Conservation (phyloP, 768 basidiomycete genomes). For the Psilocybe azurescens region DNA sequence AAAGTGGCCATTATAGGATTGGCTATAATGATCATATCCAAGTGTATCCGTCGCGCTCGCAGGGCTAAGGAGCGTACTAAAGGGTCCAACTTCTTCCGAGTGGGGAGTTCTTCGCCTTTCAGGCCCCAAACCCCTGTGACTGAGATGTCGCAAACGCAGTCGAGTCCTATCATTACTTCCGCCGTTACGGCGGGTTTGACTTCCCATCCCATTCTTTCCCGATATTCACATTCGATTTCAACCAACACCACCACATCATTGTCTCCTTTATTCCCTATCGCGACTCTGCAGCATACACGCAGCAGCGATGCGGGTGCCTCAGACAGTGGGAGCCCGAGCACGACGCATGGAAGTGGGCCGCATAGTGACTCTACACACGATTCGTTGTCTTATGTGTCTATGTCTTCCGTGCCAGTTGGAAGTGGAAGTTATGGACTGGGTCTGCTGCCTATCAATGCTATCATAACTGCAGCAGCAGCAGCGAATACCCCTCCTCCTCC, state of each 20-base stretch:
- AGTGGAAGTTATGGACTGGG: background rate
- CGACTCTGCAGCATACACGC: slow-evolving; percentile 14
- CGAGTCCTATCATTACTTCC: slow-evolving; percentile 21
- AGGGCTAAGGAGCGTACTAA: slow-evolving; percentile 25
- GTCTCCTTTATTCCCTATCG: slow-evolving; percentile 21
- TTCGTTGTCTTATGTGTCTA: slow-evolving; percentile 11
- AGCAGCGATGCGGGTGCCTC: slow-evolving; percentile 20
- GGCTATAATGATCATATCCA: slow-evolving; percentile 23
- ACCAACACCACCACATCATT: slow-evolving; percentile 12
- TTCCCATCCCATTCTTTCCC: slow-evolving; percentile 14
- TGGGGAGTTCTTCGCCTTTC: slow-evolving; percentile 3
- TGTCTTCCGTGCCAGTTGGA: slow-evolving; percentile 1
- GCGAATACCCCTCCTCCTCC: slow-evolving; percentile 3
- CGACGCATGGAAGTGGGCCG: slow-evolving; percentile 18
- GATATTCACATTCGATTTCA: slow-evolving; percentile 7
- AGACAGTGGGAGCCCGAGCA: slow-evolving; percentile 8
- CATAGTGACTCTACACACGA: slow-evolving; percentile 18
- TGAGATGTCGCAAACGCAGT: slow-evolving; percentile 28
- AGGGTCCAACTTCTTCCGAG: slow-evolving; percentile 21
- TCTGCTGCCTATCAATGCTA: background rate
- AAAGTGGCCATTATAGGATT: slow-evolving; percentile 27
- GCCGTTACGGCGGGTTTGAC: slow-evolving; percentile 18
- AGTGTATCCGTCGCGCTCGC: slow-evolving; percentile 23
- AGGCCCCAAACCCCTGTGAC: slow-evolving; percentile 8
- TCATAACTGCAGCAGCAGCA: slow-evolving; percentile 6